Evolutionary conservation across 176 grass and related monocot genomes (phyloP), one percentile per base, ranked within the genome.

Genomic region (Eragrostis nindensis): DNA sequence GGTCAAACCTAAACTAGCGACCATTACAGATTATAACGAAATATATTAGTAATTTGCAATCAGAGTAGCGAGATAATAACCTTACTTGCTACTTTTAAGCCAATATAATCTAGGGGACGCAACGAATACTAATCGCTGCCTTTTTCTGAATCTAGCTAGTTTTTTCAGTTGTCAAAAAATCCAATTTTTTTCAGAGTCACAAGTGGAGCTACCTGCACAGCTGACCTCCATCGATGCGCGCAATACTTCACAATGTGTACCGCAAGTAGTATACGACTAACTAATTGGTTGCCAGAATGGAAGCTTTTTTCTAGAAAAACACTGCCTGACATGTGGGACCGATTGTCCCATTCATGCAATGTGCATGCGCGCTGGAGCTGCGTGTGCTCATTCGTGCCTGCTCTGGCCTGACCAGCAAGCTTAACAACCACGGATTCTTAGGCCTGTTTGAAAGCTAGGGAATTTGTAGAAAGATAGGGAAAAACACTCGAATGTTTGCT

Each of bases 191-290:
- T 32, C 16, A 29, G 6, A 42, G 15, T 80, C 45, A 36, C 32
- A n/a, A 62, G 13, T 85, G 16, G 3, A 26, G 3, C n/a, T 49
- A 62, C 43, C 78, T 24, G 65, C 50, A 53, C 18, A 25, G 66
- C 1, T 63, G 71, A 82, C 71, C 53, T 16, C 48, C 72, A 53
- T 70, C 36, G 76, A 76, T 62, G 13, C n/a, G n/a, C n/a, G n/a
- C 43, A 80, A 2, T 16, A 36, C 12, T 24, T 44, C 5, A 6
- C 1, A 4, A 42, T 13, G 66, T 67, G 22, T 38, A 59, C 18
- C 47, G 8, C 66, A 2, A 26, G 12, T 64, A 16, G 27, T 18
- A 64, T 18, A 64, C 14, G 13, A 17, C 5, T 64, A 61, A 61
- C 27, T 12, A 30, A 46, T 17, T 46, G 8, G 73, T 19, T 62